Evolutionary conservation across 2,329 filamentous ascomycete species (phyloP).

Genomic region (Ramularia endophylla): DNA sequence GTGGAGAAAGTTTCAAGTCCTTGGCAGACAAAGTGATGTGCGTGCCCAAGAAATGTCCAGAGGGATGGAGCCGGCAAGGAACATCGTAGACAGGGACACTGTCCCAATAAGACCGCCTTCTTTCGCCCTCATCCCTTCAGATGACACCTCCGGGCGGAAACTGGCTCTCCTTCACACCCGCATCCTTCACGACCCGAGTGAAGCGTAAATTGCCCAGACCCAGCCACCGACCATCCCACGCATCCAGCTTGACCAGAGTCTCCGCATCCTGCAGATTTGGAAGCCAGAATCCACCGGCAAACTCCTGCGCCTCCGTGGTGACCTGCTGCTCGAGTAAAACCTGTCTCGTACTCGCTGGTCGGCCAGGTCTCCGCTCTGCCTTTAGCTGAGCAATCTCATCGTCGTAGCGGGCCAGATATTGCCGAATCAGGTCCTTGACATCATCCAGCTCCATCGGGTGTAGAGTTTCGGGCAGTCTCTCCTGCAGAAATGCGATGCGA

Average conservation of each 20-base stretch:
- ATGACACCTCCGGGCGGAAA: conserved; percentile 61
- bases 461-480: conserved; percentile 27
- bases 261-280: conserved; percentile 68
- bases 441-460: conserved; percentile 49
- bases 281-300: conserved; percentile 76
- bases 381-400: conserved; percentile 63
- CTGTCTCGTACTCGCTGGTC: conserved; percentile 71
- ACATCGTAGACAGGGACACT: no score
- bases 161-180: conserved; percentile 59
- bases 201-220: conserved; percentile 71
- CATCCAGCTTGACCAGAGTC: conserved; percentile 59
- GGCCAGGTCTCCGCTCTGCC: conserved; percentile 66
- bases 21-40: no score
- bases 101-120: no score
- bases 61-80: no score
- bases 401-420: conserved; percentile 56
- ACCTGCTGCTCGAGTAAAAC: conserved; percentile 69
- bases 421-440: conserved; percentile 48
- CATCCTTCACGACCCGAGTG: conserved; percentile 63
- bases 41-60: no score
- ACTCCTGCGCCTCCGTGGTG: conserved; percentile 68
- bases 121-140: conserved; percentile 14
- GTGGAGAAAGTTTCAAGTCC: no score
- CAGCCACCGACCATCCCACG: conserved; percentile 81
- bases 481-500: conserved; percentile 65